Percentiles rank a stretch among this genome's conserved stretches.
Conservation (phyloP, 2,329 filamentous ascomycete genomes). For the Ceratocystis colombiana region DNA sequence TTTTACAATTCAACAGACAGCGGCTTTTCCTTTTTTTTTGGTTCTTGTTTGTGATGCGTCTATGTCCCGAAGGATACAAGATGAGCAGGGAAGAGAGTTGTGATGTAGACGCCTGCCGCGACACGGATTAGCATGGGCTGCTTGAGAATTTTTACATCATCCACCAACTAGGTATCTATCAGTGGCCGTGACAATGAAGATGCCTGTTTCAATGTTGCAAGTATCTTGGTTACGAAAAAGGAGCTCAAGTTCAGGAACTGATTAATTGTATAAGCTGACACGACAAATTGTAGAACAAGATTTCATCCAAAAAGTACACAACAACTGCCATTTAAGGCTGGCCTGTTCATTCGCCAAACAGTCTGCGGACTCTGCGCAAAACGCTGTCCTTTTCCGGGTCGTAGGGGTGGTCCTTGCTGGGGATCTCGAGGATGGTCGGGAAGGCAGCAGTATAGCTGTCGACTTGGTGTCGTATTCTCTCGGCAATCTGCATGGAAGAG, state of each 20-base stretch:
- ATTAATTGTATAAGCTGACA: conserved; percentile 9
- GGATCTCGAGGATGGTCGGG: conserved; percentile 91
- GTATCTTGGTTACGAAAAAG: too few species aligned
- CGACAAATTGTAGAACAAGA: neutral
- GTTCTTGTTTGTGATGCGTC: neutral
- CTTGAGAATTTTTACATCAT: too few species aligned
- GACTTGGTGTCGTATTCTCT: conserved; percentile 81
- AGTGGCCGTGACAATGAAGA: too few species aligned
- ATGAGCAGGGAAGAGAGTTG: too few species aligned
- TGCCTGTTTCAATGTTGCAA: too few species aligned
- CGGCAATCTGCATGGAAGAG: conserved; percentile 58
- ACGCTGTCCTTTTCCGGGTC: conserved; percentile 99
- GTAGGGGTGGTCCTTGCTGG: conserved; percentile 97
- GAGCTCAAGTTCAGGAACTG: neutral
- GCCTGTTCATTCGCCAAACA: conserved; percentile 54
- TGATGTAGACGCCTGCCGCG: too few species aligned
- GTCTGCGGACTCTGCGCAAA: conserved; percentile 64
- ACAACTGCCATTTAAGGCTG: too few species aligned
- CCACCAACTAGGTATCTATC: too few species aligned
- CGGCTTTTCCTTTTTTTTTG: neutral
- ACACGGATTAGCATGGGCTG: too few species aligned
- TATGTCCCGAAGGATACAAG: too few species aligned
- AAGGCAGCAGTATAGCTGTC: conserved; percentile 92
- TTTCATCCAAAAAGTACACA: conserved; percentile 4
- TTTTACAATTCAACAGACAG: neutral